A percentile compares a stretch with the other conserved stretches of the same genome.
phyloP scores from a whole-genome alignment of 208 protist genomes.

The Leishmania lainsoni region DNA sequence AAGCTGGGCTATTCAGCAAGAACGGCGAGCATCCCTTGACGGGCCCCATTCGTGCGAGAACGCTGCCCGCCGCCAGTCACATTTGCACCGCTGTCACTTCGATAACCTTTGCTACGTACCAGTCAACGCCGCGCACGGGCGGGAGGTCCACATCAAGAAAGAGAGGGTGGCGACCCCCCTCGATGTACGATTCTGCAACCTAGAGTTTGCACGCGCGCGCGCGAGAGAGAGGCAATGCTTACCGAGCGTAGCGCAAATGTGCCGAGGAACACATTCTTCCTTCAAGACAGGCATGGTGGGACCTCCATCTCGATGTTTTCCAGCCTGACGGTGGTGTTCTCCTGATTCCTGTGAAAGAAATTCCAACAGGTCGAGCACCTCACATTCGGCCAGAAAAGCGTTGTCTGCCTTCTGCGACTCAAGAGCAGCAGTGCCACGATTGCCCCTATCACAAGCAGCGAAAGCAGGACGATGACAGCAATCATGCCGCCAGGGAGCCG shows the following conservation, averaged over 20 bases:
- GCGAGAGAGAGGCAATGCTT: background rate
- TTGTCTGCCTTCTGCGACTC: slow-evolving; percentile 16
- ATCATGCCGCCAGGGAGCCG: background rate
- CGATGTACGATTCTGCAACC: background rate
- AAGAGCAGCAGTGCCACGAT: slow-evolving; percentile 13
- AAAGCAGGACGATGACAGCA: slow-evolving; percentile 4
- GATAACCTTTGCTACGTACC: background rate
- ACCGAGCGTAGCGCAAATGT: background rate
- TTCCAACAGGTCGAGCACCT: slow-evolving; percentile 9
- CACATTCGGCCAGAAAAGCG: slow-evolving; percentile 4
- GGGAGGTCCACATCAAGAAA: background rate
- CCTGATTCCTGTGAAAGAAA: background rate
- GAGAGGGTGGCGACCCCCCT: background rate
- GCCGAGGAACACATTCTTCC: background rate
- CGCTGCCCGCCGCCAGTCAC: background rate
- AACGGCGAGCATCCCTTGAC: background rate
- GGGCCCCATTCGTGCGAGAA: background rate
- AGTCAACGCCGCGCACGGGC: background rate
- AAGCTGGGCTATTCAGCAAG: background rate
- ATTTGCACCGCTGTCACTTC: background rate
- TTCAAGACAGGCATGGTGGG: background rate
- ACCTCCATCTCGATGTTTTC: background rate
- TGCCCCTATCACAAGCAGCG: slow-evolving; percentile 2
- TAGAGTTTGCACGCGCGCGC: background rate
- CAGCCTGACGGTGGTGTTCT: background rate